Evolutionary conservation across 1,284 basidiomycete genomes (phyloP).

Genomic region (Coriolopsis trogii): DNA sequence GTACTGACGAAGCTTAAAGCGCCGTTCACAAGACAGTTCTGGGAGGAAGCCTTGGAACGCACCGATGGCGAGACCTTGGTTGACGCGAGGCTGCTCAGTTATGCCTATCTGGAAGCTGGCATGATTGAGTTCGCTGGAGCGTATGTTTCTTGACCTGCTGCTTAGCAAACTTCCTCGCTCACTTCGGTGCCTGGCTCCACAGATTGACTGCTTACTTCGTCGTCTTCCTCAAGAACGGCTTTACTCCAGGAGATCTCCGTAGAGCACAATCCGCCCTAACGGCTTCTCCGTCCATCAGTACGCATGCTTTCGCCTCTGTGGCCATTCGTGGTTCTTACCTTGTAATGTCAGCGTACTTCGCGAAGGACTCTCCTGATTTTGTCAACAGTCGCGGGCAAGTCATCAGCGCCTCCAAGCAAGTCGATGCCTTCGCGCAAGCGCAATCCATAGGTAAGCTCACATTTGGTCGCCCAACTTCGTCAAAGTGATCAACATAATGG

Average conservation of each 20-base stretch:
- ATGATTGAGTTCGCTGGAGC: constrained; percentile 56
- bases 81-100: constrained; percentile 64
- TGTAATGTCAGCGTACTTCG: constrained; percentile 45
- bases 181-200: neutral
- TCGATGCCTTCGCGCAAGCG: constrained; percentile 60
- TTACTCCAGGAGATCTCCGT: constrained; percentile 58
- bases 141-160: constrained; percentile 37
- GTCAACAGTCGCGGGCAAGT: constrained; percentile 53
- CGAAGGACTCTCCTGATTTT: constrained; percentile 53
- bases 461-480: neutral
- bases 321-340: neutral
- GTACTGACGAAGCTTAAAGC: constrained; percentile 44
- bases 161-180: neutral
- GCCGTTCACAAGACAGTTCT: constrained; percentile 61
- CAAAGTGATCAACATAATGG: neutral
- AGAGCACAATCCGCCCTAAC: constrained; percentile 44
- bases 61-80: constrained; percentile 63
- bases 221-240: constrained; percentile 65
- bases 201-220: constrained; percentile 67
- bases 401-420: constrained; percentile 50
- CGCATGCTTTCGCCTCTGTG: neutral
- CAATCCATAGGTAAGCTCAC: constrained; percentile 59
- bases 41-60: constrained; percentile 57
- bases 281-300: constrained; percentile 8
- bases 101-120: constrained; percentile 70